Base-by-base conservation (phyloP, 2,329 filamentous ascomycete species). In the Clarireedia homoeocarpa region DNA sequence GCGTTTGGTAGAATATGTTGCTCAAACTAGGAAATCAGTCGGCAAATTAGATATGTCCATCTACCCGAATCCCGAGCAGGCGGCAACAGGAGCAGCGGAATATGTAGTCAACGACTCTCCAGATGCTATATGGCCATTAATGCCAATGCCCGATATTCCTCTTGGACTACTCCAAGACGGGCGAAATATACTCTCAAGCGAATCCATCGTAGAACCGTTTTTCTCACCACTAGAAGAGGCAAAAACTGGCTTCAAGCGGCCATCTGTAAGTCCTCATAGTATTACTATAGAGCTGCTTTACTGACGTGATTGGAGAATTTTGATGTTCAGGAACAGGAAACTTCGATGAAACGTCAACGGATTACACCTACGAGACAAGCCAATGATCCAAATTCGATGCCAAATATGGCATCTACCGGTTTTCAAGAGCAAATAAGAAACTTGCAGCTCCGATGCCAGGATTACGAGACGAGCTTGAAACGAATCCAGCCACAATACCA, bases 401-500 rank as follows among this genome's bases (percentile, higher is more conserved):
- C 51, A 48, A 62, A 63, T n/a, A 66, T 68, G 24, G 64, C 66
- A 17, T 71, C 74, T 27, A 59, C 62, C 0, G 65, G 72, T 46
- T 72, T 75, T 36, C 72, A 74, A 34, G 67, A 71, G 15, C 68
- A 75, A 1, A 75, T 79, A 34, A 64, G 72, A 36, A 69, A 67
- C 2, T 71, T 80, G 0, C 74, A 80, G 54, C 66, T 64, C 20
- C 74, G 78, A 49, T 65, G 77, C 15, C 72, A 75, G 30, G 76
- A 76, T 17, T 72, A 77, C 52, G 69, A 75, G 49, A 70, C 69
- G 23, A 77, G 77, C 2, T 66, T 76, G 2, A 69, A 70, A 23
- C 67, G 69, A 5, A 73, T 81, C 4, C 75, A 81, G 50, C 66
- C 70, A 6, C 73, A 72, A 45, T 77, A 76, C 56, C 74, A 77